A percentile compares a stretch with the other conserved stretches of the same genome.
Evolutionary conservation across 768 basidiomycete genomes (phyloP).

Genomic region (Suillus cothurnatus): DNA sequence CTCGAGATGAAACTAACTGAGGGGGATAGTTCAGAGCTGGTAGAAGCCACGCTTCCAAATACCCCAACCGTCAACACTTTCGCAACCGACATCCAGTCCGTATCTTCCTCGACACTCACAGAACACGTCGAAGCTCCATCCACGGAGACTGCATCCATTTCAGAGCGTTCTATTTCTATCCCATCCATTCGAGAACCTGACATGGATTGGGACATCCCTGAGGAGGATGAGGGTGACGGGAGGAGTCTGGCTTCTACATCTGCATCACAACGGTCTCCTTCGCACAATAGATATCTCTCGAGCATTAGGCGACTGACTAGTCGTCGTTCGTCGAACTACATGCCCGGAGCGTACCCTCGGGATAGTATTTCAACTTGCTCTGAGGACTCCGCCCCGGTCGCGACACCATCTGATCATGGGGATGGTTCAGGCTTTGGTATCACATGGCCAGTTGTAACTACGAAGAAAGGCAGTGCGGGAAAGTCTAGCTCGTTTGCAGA

Average conservation of each 20-base stretch:
- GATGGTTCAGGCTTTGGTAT: slow-evolving; percentile 35
- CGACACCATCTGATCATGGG: slow-evolving; percentile 56
- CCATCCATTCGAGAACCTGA: slow-evolving; percentile 33
- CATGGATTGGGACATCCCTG: slow-evolving; percentile 23
- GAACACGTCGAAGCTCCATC: slow-evolving; percentile 20
- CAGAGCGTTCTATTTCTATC: slow-evolving; percentile 31
- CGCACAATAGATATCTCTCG: slow-evolving; percentile 48
- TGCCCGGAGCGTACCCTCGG: slow-evolving; percentile 48
- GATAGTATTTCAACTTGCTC: slow-evolving; percentile 68
- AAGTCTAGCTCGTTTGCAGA: slow-evolving; percentile 63
- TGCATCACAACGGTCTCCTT: slow-evolving; percentile 53
- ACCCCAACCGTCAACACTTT: slow-evolving; percentile 32
- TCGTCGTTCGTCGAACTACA: slow-evolving; percentile 40
- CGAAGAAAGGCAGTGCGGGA: slow-evolving; percentile 52
- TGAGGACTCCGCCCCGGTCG: slow-evolving; percentile 65
- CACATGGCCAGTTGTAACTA: slow-evolving; percentile 50
- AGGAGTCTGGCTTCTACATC: slow-evolving; percentile 39
- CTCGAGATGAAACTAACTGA: slow-evolving; percentile 55
- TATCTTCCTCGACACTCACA: slow-evolving; percentile 25
- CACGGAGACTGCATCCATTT: slow-evolving; percentile 23
- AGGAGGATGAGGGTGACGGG: slow-evolving; percentile 31
- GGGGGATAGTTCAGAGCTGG: slow-evolving; percentile 35
- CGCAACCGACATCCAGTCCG: slow-evolving; percentile 20
- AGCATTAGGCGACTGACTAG: slow-evolving; percentile 48
- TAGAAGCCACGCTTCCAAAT: slow-evolving; percentile 14